Conservation (phyloP, 2,329 filamentous ascomycete genomes). For the Ramularia endophylla region DNA sequence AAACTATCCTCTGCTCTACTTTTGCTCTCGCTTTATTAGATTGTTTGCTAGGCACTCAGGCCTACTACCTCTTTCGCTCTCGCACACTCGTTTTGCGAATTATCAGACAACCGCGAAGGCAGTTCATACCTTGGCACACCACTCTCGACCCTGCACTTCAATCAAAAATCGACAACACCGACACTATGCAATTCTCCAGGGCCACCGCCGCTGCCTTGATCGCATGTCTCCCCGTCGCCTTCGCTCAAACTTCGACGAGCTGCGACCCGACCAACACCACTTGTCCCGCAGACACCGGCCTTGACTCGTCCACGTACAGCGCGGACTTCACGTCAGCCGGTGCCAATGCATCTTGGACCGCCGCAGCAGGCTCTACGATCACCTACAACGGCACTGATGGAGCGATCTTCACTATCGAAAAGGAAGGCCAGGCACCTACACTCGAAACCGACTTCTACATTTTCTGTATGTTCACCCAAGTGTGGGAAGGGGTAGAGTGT, state of each 20-base stretch:
- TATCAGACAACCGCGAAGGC: too few species aligned
- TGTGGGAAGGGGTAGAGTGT: too few species aligned
- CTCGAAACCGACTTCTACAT: conserved; percentile 62
- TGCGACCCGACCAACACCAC: conserved; percentile 71
- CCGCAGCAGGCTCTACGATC: conserved; percentile 60
- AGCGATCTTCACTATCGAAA: conserved; percentile 64
- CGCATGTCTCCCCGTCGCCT: conserved; percentile 40
- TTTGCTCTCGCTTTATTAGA: too few species aligned
- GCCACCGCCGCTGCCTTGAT: conserved; percentile 32
- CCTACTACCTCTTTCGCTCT: too few species aligned
- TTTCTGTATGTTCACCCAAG: too few species aligned
- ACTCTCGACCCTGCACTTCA: background rate
- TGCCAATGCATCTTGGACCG: conserved; percentile 53
- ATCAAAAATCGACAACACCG: background rate
- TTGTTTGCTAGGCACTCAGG: too few species aligned
- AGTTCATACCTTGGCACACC: too few species aligned
- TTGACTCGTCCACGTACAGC: conserved; percentile 52
- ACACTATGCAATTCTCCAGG: conserved; percentile 28
- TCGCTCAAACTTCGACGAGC: conserved; percentile 68
- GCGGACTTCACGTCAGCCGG: conserved; percentile 50
- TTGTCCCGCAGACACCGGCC: conserved; percentile 66
- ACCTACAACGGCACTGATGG: conserved; percentile 56
- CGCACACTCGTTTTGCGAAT: too few species aligned
- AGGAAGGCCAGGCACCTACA: conserved; percentile 53
- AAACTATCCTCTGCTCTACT: too few species aligned